phyloP scores from a whole-genome alignment of 2,329 filamentous ascomycete species.

The Hypoxylon sp. region DNA sequence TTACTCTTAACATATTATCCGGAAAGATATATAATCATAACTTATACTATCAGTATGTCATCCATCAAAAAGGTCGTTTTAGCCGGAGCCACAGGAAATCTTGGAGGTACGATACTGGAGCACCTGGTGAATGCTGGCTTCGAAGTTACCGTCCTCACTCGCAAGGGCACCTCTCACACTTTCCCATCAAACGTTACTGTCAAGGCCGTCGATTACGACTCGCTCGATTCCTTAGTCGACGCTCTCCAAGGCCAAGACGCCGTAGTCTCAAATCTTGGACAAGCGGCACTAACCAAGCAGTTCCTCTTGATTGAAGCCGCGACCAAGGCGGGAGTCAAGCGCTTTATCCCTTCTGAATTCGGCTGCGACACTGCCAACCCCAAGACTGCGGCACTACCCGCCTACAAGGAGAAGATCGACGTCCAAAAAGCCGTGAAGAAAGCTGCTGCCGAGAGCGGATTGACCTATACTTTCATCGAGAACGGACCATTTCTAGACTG shows the following conservation, averaged over 20 bases:
- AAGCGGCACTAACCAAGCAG: conserved; percentile 56
- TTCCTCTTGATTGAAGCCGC: conserved; percentile 69
- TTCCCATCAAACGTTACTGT: conserved; percentile 59
- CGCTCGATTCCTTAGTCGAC: conserved; percentile 61
- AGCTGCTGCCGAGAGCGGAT: conserved; percentile 56
- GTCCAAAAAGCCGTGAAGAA: conserved; percentile 59
- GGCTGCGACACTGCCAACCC: conserved; percentile 58
- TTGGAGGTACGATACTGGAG: conserved; percentile 58
- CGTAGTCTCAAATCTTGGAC: conserved; percentile 65
- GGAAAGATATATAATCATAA: background rate
- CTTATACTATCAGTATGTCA: conserved; percentile 38
- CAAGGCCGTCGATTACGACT: conserved; percentile 64
- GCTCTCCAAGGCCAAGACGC: conserved; percentile 72
- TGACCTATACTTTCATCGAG: conserved; percentile 70
- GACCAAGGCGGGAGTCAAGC: conserved; percentile 69
- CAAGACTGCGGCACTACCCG: conserved; percentile 60
- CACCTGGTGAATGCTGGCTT: conserved; percentile 60
- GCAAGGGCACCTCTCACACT: conserved; percentile 58
- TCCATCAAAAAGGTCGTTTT: conserved; percentile 44
- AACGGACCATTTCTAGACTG: conserved; percentile 73
- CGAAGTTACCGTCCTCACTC: conserved; percentile 69
- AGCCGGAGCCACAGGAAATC: conserved; percentile 50
- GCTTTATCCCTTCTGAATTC: conserved; percentile 75
- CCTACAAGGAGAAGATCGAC: conserved; percentile 66
- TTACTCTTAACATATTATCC: background rate